Base-by-base conservation (phyloP, 176 grass and related monocot genomes). In the Rhipidocladum racemiflorum region DNA sequence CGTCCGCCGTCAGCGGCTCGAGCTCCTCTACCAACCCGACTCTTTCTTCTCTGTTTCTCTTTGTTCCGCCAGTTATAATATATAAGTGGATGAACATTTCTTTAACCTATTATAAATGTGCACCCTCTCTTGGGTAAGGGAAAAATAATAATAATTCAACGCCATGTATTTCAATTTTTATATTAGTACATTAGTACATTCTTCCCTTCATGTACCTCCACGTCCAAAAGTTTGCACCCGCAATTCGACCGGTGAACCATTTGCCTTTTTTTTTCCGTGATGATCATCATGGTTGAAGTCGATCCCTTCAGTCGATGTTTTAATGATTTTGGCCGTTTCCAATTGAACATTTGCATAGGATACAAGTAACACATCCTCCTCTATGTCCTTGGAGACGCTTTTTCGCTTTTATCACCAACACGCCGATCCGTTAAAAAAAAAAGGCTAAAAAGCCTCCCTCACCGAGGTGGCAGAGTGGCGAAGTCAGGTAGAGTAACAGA, bases 1-100 rank as follows among this genome's bases (percentile, higher is more conserved):
- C 84, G 88, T 83, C 73, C 79, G 84, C 88, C 83, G 83, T 86
- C 79, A 50, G 79, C 88, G 50, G 79, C 88, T 77, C 67, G 18
- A 43, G 49, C 67, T 50, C 32, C 77, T 71, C 48, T 44, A 54
- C 71, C 64, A 76, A 65, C 77, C 77, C 27, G 42, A 9, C 69
- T 49, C 57, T 25, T 28, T 53, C 9, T 7, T 65, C 38, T 12
- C 48, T 25, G 32, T 73, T 8, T 13, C 25, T n/a, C 56, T 70
- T 40, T 16, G 45, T 16, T 48, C 45, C 10, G 2, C 42, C 10
- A 2, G 42, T 43, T 3, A 43, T 3, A 12, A 40, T 0, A 38
- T 39, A 11, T 43, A 12, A 43, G 49, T 30, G 78, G 78, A 40
- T 61, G 30, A 64, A 61, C 63, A 70, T 71, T 77, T 89, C 36